These are phyloP conservation scores for Pseudoperonospora humuli DNA, from an alignment of 352 stramenopile genomes.

Conservation along the genomic window DNA sequence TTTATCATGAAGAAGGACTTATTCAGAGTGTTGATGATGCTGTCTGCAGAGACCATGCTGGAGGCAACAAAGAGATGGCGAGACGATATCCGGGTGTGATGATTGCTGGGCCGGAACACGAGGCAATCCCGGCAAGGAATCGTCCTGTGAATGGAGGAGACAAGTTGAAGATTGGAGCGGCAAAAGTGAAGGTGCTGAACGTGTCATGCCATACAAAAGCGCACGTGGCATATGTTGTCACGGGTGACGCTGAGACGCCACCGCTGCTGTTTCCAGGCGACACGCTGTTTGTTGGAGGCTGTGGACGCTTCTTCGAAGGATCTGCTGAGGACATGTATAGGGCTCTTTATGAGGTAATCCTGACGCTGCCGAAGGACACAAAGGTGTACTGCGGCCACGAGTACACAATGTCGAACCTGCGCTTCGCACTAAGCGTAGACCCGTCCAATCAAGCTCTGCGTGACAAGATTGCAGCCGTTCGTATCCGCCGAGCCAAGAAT, in stretches of 20 bases:
- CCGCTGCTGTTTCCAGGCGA: slow-evolving; percentile 83
- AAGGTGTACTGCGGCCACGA: slow-evolving; percentile 87
- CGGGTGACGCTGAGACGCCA: slow-evolving; percentile 61
- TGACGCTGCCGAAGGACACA: slow-evolving; percentile 79
- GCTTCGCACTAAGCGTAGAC: slow-evolving; percentile 90
- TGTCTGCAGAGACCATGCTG: slow-evolving; percentile 59
- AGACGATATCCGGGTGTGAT: slow-evolving; percentile 53
- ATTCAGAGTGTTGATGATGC: background rate
- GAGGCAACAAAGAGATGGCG: slow-evolving; percentile 65
- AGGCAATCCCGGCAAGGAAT: slow-evolving; percentile 74
- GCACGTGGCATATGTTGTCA: slow-evolving; percentile 84
- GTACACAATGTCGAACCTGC: slow-evolving; percentile 91
- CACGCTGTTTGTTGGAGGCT: slow-evolving; percentile 82
- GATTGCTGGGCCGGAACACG: slow-evolving; percentile 60
- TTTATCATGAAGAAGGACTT: background rate
- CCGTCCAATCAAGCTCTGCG: slow-evolving; percentile 82
- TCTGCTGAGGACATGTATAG: slow-evolving; percentile 85
- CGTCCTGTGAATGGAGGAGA: slow-evolving; percentile 61
- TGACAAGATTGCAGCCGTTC: slow-evolving; percentile 81
- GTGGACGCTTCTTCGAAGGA: slow-evolving; percentile 85
- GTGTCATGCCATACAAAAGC: slow-evolving; percentile 81
- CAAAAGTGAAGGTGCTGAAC: slow-evolving; percentile 64
- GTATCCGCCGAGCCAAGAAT: slow-evolving; percentile 69
- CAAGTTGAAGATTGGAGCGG: slow-evolving; percentile 71
- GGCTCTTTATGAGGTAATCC: slow-evolving; percentile 81